Percentiles rank a stretch among this genome's conserved stretches.
phyloP scores from a whole-genome alignment of 2,329 filamentous ascomycete genomes.

The Penicillium crustosum region DNA sequence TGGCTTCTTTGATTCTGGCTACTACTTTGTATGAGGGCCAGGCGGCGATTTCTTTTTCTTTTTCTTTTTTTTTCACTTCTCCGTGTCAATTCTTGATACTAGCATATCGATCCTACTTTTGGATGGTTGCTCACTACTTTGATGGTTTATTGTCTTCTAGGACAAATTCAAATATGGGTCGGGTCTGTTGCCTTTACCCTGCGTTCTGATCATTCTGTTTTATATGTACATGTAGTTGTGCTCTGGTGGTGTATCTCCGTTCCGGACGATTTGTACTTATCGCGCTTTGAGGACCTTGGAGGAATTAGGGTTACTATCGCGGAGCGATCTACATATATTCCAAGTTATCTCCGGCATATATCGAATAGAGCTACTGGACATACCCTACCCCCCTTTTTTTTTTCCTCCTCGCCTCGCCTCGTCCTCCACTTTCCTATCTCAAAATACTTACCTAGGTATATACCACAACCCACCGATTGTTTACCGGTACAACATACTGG shows the following conservation, averaged over 20 bases:
- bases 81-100: slow-evolving; percentile 1
- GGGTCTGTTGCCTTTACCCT: not conserved
- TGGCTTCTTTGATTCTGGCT: not conserved
- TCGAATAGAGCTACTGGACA: not conserved
- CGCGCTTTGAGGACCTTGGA: not conserved
- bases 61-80: slow-evolving; percentile 3
- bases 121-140: not conserved
- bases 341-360: not conserved
- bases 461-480: not conserved
- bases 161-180: not conserved
- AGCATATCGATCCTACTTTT: not conserved
- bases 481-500: not conserved
- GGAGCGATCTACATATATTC: too few species aligned
- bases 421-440: not conserved
- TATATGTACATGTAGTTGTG: not conserved
- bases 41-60: not conserved
- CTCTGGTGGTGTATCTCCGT: not conserved
- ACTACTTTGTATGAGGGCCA: not conserved
- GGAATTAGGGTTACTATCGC: not conserved
- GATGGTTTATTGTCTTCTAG: not conserved
- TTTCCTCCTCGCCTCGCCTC: not conserved
- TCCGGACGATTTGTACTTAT: not conserved
- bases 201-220: not conserved
- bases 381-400: not conserved
- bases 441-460: not conserved